These are phyloP conservation scores for Hydnum rufescens DNA, from an alignment of 768 basidiomycete species.

Conservation along the genomic window DNA sequence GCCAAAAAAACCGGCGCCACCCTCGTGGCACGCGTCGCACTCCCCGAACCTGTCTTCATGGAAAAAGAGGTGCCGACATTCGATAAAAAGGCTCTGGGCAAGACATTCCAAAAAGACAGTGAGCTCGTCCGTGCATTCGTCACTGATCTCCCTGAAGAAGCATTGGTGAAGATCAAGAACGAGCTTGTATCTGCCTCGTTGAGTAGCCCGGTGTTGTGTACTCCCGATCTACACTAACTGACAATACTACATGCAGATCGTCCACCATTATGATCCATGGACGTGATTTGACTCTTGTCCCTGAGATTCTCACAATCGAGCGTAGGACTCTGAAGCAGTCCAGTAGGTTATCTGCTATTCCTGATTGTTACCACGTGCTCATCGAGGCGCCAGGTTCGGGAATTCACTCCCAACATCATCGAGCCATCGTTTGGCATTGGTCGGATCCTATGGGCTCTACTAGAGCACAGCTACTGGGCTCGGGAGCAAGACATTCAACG, in stretches of 20 bases:
- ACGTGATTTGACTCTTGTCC: conserved; percentile 48
- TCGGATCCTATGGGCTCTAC: conserved; percentile 78
- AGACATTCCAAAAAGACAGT: conserved; percentile 76
- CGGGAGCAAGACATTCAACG: conserved; percentile 83
- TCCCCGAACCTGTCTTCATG: conserved; percentile 68
- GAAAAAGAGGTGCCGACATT: conserved; percentile 64
- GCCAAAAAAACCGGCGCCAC: conserved; percentile 63
- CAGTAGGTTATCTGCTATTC: conserved; percentile 23
- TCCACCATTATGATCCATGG: conserved; percentile 41
- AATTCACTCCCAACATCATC: conserved; percentile 94
- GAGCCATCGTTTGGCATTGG: conserved; percentile 97
- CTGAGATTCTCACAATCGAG: conserved; percentile 58
- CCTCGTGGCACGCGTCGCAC: conserved; percentile 65
- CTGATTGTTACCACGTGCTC: conserved; percentile 11
- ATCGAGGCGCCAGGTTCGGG: conserved; percentile 45
- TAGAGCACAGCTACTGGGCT: conserved; percentile 93
- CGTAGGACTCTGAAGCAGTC: conserved; percentile 75
- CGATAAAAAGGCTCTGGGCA: conserved; percentile 77
- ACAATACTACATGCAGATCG: too few relatives aligned
- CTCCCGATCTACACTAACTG: too few relatives aligned
- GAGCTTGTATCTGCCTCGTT: conserved; percentile 64
- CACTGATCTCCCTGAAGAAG: conserved; percentile 42
- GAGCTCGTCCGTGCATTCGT: conserved; percentile 42
- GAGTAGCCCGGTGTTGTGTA: too few relatives aligned
- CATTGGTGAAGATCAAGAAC: conserved; percentile 42